Evolutionary conservation across 2,329 filamentous ascomycete genomes (phyloP).

Genomic region (Aureobasidium sp.): DNA sequence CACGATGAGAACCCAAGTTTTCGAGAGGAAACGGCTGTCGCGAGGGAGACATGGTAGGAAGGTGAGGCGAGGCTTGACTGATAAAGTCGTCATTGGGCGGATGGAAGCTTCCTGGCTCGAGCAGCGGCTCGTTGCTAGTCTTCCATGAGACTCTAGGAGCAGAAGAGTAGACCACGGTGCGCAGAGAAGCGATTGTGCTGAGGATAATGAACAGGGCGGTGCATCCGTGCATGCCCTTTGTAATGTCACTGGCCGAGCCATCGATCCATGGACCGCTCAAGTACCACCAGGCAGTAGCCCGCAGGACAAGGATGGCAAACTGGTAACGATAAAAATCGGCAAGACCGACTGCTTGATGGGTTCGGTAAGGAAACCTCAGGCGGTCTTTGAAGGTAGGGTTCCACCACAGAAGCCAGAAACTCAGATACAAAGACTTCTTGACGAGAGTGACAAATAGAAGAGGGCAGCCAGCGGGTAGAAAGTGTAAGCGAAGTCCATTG

Average conservation of each 20-base stretch:
- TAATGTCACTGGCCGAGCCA: constrained; percentile 19
- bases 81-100: constrained; percentile 33
- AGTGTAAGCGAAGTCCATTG: constrained; percentile 17
- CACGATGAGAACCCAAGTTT: constrained; percentile 24
- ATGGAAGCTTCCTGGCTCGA: constrained; percentile 24
- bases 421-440: constrained; percentile 21
- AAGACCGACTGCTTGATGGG: constrained; percentile 34
- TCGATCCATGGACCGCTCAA: constrained; percentile 21
- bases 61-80: constrained; percentile 15
- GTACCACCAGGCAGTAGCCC: constrained; percentile 38
- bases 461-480: constrained; percentile 21
- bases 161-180: constrained; percentile 6
- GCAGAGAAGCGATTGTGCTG: constrained; percentile 16
- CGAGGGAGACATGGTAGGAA: constrained; percentile 7
- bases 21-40: constrained; percentile 28
- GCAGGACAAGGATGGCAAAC: constrained; percentile 49
- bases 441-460: constrained; percentile 22
- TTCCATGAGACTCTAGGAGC: constrained; percentile 15
- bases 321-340: constrained; percentile 62
- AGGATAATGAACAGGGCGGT: constrained; percentile 48
- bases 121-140: constrained; percentile 11
- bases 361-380: constrained; percentile 23
- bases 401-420: constrained; percentile 26
- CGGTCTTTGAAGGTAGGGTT: constrained; percentile 27
- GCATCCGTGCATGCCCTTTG: constrained; percentile 46